Base-by-base conservation (phyloP, 805 yeast species). In the Kuraishia hungarica region DNA sequence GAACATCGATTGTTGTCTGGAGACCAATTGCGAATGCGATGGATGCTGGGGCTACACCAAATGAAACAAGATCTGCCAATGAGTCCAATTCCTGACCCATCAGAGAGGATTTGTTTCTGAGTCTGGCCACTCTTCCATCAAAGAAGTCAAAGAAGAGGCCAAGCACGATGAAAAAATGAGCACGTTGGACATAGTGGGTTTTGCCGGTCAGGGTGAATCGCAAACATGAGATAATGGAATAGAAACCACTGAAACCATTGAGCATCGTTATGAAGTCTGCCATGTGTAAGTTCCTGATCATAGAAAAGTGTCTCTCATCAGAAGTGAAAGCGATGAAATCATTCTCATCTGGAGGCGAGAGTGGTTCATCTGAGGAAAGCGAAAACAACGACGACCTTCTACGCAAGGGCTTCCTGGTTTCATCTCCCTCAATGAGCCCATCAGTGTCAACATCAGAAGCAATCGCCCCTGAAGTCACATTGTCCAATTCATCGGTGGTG, bases 1-100 rank as follows among this genome's bases (percentile, higher is more conserved):
- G 74, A 2, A 85, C 87, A 67, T 94, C 99, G 17, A 84, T 67
- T 0, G 96, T 87, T 4, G 97, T 75, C 64, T 89, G 89, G 67
- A 92, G 82, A 3, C 99, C 99, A 66, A 92, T 81, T 51, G 92
- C 83, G 69, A 91, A 94, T 2, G 96, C 99, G 68, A 89, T 85
- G 17, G 90, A 78, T 7, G 97, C 96, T 1, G 99, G 99, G 1
- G 96, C 92, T 39, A 93, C 97, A 59, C 97, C 96, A 68, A 94
- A 94, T 13, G 97, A 89, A 43, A 93, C 81, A 64, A 94, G 81
- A 72, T 94, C 99, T 22, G 99, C 99, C 63, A 94, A 79, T 1
- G 97, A 92, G 68, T 94, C 99, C 64, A 94, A 81, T 73, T 94
- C 99, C 72, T 94, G 98, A 58, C 99, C 99, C 88, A 94, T 89